Evolutionary conservation across 2,329 filamentous ascomycete species (phyloP).

Genomic region (Proliferodiscus dingleyae): DNA sequence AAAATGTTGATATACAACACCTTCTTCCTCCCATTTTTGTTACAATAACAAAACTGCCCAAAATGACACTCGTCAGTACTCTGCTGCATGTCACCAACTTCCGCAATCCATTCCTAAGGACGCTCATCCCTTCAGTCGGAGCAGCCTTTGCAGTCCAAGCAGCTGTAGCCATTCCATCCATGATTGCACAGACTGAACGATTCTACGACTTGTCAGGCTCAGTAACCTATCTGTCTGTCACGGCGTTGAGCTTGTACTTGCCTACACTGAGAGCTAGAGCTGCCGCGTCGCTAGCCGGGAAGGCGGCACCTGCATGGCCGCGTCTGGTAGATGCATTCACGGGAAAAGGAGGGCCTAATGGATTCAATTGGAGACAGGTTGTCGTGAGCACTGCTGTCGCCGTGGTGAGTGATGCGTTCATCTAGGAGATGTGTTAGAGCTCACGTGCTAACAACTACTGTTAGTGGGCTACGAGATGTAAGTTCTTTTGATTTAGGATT

Average conservation of each 20-base stretch:
- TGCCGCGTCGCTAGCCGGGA: constrained; percentile 40
- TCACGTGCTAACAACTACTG: not conserved
- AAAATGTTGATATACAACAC: too few relatives aligned
- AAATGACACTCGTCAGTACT: constrained; percentile 32
- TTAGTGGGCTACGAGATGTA: constrained; percentile 56
- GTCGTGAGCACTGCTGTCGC: constrained; percentile 49
- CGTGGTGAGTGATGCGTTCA: constrained; percentile 28
- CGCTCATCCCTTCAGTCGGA: constrained; percentile 55
- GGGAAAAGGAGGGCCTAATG: constrained; percentile 34
- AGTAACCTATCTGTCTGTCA: constrained; percentile 61
- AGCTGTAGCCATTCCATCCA: constrained; percentile 57
- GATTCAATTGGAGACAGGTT: constrained; percentile 59
- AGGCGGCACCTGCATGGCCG: constrained; percentile 39
- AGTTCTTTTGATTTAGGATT: constrained; percentile 18
- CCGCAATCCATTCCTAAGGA: constrained; percentile 56
- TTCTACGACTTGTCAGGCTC: constrained; percentile 67
- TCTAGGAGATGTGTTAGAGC: not conserved
- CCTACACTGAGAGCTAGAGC: constrained; percentile 52
- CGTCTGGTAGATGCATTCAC: constrained; percentile 42
- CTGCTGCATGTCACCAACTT: constrained; percentile 58
- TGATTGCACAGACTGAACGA: constrained; percentile 54
- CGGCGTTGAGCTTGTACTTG: constrained; percentile 55
- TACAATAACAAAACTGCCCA: not conserved
- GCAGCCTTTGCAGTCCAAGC: constrained; percentile 61
- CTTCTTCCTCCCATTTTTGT: not conserved